Conservation (phyloP, 192 early-diverging fungal genomes). For the Diversispora eburnea region DNA sequence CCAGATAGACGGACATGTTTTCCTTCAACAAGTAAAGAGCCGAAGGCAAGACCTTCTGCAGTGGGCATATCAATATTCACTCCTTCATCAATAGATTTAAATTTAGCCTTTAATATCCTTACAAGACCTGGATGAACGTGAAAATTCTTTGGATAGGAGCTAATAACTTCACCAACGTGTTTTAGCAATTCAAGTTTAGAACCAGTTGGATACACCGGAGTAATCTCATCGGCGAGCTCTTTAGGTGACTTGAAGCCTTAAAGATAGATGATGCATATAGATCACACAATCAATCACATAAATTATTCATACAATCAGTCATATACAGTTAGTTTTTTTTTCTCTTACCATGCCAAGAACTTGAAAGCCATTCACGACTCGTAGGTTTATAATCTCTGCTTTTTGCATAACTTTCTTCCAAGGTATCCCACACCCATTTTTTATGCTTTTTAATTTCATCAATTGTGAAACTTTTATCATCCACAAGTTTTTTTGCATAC, state of each 20-base stretch:
- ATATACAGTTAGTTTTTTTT: not conserved
- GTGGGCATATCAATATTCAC: conserved; percentile 93
- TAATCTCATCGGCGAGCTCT: conserved; percentile 66
- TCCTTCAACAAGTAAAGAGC: conserved; percentile 84
- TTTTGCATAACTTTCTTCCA: conserved; percentile 89
- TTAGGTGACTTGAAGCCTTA: conserved; percentile 71
- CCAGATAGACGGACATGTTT: conserved; percentile 91
- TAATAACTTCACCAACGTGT: conserved; percentile 80
- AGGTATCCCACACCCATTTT: conserved; percentile 85
- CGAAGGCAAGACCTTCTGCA: conserved; percentile 92
- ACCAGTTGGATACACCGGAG: conserved; percentile 68
- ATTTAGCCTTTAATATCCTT: conserved; percentile 79
- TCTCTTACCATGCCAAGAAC: conserved; percentile 79
- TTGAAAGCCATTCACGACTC: conserved; percentile 92
- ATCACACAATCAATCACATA: conserved; percentile 1
- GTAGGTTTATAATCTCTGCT: conserved; percentile 88
- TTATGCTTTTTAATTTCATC: conserved; percentile 85
- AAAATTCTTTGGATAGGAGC: conserved; percentile 80
- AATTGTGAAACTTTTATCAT: conserved; percentile 78
- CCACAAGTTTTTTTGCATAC: conserved; percentile 80
- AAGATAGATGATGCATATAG: conserved; percentile 13
- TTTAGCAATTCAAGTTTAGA: conserved; percentile 69
- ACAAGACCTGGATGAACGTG: conserved; percentile 81
- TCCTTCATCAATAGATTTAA: conserved; percentile 74
- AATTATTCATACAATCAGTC: not conserved